Base-by-base conservation (phyloP, 352 stramenopile genomes). In the Globisporangium abappressorium region DNA sequence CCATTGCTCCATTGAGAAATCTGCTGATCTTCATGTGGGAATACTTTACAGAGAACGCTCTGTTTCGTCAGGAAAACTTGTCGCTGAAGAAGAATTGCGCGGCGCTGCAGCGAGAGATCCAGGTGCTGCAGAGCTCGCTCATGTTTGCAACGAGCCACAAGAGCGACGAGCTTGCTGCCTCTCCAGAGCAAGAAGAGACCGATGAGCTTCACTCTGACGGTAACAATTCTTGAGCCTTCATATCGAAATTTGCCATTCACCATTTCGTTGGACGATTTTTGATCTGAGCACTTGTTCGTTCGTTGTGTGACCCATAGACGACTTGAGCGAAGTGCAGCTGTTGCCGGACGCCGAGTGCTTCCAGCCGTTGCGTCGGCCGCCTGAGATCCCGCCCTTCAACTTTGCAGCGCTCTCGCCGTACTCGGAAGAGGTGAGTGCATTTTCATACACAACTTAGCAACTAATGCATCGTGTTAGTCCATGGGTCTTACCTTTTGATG, bases 21-120 rank as follows among this genome's bases (percentile, higher is more conserved):
- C 63, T 5, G n/a, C 20, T 54, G 18, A 36, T 22, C 41, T 41
- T 34, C 15, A 8, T 46, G 18, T 57, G 18, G 20, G 18, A 15
- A 36, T 6, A 36, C 3, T 24, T 14, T 34, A 24, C 43, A 91
- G 83, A 90, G 47, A 77, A 78, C 20, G 73, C 73, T 11, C 67
- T 79, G 1, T 51, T 89, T 15, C 79, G 72, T 9, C 77, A 89
- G n/a, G 81, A 92, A 58, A 89, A 92, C 61, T 61, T 66, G 8
- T 67, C 71, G 3, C 70, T 90, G 43, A 90, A 87, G 64, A 83
- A 81, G 26, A 76, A 70, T 9, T 84, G 79, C 26, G 70, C 51
- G 24, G 72, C 69, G 9, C 78, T 90, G 71, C 81, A 89, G 61
- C 65, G 68, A 8, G 83, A 91, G 59, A 76, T 91, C 43, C 74